Percentiles rank a stretch among this genome's conserved stretches.
Evolutionary conservation across 208 protist species (phyloP).

Genomic region (Crithidia brevicula): DNA sequence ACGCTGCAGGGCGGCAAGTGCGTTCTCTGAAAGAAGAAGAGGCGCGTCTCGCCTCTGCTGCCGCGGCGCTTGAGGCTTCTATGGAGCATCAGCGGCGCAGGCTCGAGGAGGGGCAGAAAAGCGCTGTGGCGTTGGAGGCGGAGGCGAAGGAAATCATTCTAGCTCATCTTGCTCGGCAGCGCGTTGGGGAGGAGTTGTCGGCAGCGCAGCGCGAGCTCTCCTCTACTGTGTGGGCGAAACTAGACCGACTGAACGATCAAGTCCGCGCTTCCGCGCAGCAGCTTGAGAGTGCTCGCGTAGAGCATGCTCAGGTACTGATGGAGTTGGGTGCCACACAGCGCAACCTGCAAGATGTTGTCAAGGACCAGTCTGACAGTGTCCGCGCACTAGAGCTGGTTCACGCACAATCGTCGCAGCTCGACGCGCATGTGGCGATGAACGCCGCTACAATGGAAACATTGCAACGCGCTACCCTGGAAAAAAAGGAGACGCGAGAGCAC

Average conservation of each 20-base stretch:
- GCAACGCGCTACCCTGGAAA: constrained; percentile 12
- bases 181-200: constrained; percentile 48
- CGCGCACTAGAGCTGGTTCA: constrained; percentile 48
- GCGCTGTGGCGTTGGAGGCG: constrained; percentile 34
- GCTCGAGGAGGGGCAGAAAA: constrained; percentile 28
- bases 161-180: constrained; percentile 35
- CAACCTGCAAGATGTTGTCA: constrained; percentile 36
- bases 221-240: constrained; percentile 38
- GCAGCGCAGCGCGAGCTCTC: constrained; percentile 40
- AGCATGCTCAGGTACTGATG: constrained; percentile 36
- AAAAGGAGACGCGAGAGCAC: constrained; percentile 16
- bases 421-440: constrained; percentile 47
- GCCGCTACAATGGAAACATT: constrained; percentile 39
- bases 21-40: constrained; percentile 23
- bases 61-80: constrained; percentile 12
- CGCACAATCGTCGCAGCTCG: constrained; percentile 30
- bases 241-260: constrained; percentile 33
- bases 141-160: constrained; percentile 45
- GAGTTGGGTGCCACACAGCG: constrained; percentile 43
- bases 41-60: constrained; percentile 7
- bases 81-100: constrained; percentile 19
- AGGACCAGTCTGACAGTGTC: constrained; percentile 52
- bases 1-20: constrained; percentile 18
- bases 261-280: constrained; percentile 16
- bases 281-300: constrained; percentile 35